Conservation (phyloP, 2,329 filamentous ascomycete genomes). For the Arthrobotrys entomopaga region DNA sequence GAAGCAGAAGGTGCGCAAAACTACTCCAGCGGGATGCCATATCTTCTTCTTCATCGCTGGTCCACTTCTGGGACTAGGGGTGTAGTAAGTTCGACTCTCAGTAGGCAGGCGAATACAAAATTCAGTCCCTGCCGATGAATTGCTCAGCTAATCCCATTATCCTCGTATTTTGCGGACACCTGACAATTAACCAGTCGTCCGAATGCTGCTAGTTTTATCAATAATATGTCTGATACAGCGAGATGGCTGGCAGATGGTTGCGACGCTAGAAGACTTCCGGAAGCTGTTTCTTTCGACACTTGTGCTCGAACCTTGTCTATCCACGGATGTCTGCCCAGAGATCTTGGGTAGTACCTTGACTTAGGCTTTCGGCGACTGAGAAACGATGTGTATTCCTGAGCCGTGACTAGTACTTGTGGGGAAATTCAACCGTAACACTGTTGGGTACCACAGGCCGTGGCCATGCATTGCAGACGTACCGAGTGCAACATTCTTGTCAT, state of each 20-base stretch:
- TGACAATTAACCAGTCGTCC: constrained; percentile 36
- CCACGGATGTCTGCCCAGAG: constrained; percentile 4
- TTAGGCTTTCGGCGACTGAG: constrained; percentile 28
- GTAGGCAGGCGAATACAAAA: constrained; percentile 51
- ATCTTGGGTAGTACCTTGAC: background rate
- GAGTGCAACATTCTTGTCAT: constrained; percentile 31
- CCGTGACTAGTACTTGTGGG: background rate
- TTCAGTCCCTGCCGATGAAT: constrained; percentile 6
- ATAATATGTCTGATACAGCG: too few species aligned
- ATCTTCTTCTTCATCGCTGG: background rate
- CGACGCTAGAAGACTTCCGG: constrained; percentile 52
- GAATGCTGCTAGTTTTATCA: too few species aligned
- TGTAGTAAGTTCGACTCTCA: background rate
- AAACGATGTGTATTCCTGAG: too few species aligned
- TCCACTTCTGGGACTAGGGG: constrained; percentile 7
- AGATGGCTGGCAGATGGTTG: constrained; percentile 9
- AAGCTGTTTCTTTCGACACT: constrained; percentile 31
- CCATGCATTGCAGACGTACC: background rate
- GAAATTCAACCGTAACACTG: constrained; percentile 23
- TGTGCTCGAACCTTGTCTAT: constrained; percentile 19
- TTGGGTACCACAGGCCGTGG: background rate
- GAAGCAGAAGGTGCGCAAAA: constrained; percentile 44
- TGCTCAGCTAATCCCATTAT: background rate
- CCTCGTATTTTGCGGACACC: constrained; percentile 2
- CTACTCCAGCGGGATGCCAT: background rate